These are phyloP conservation scores for Fulvia fulva DNA, from an alignment of 2,329 filamentous ascomycete species.

Conservation along the genomic window DNA sequence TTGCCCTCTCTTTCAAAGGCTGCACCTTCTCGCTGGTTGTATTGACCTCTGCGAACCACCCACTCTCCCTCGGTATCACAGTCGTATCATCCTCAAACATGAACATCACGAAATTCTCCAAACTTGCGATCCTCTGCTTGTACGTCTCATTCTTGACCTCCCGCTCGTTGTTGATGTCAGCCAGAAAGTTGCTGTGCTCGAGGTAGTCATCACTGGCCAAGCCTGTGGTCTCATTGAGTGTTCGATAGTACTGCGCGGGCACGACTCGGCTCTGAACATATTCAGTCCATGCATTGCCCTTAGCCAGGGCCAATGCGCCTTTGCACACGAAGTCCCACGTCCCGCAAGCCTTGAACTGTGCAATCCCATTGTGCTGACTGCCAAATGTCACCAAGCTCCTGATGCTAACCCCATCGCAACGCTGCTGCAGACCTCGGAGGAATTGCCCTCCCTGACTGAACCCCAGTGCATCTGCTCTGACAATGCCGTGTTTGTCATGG, in stretches of 20 bases:
- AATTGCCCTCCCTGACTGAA: constrained; percentile 97
- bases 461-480: constrained; percentile 74
- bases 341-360: constrained; percentile 71
- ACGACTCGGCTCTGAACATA: constrained; percentile 78
- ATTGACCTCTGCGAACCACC: constrained; percentile 88
- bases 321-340: constrained; percentile 74
- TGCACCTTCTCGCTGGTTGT: constrained; percentile 59
- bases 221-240: constrained; percentile 57
- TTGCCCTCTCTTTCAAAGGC: constrained; percentile 60
- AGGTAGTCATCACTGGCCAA: constrained; percentile 61
- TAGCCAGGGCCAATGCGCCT: constrained; percentile 71
- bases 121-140: constrained; percentile 60
- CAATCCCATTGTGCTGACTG: constrained; percentile 88
- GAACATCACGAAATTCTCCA: constrained; percentile 75
- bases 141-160: constrained; percentile 69
- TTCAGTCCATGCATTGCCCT: constrained; percentile 72
- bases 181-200: constrained; percentile 77
- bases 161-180: constrained; percentile 95
- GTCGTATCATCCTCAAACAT: constrained; percentile 83
- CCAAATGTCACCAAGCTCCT: constrained; percentile 83
- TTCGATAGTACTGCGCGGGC: constrained; percentile 91
- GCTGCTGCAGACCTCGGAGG: constrained; percentile 83
- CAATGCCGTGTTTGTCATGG: constrained; percentile 45
- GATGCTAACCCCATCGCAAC: constrained; percentile 81
- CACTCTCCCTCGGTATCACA: constrained; percentile 82